Conservation (phyloP, 2,329 filamentous ascomycete species). For the Fusarium sp. region DNA sequence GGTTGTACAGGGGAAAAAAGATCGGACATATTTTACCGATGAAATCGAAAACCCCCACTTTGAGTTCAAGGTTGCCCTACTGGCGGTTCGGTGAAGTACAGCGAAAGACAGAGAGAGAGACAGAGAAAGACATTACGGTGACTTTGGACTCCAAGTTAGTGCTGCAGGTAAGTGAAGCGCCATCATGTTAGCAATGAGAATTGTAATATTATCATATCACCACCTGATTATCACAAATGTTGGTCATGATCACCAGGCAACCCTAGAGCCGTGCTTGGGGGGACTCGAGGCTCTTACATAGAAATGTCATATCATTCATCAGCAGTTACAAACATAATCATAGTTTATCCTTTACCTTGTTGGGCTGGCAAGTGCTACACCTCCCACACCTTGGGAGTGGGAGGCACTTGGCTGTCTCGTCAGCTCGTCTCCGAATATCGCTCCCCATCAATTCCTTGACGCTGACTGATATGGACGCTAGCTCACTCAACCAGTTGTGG, state of each 20-base stretch:
- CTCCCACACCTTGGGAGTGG: constrained; percentile 12
- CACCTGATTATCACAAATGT: neutral
- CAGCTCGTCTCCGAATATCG: constrained; percentile 26
- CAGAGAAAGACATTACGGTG: too few relatives aligned
- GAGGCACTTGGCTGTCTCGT: neutral
- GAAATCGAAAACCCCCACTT: constrained; percentile 29
- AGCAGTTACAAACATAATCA: constrained; percentile 41
- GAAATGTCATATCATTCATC: constrained; percentile 39
- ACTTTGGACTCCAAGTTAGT: neutral
- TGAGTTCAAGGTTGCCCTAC: constrained; percentile 21
- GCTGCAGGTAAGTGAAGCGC: constrained; percentile 6
- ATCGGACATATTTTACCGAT: constrained; percentile 27
- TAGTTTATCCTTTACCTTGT: constrained; percentile 31
- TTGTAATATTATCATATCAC: constrained; percentile 29
- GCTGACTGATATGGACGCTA: constrained; percentile 10
- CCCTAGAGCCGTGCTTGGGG: constrained; percentile 1
- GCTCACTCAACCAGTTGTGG: constrained; percentile 30
- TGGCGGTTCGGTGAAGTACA: constrained; percentile 16
- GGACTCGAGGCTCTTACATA: constrained; percentile 26
- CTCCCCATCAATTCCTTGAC: constrained; percentile 16
- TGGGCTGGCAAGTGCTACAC: constrained; percentile 34
- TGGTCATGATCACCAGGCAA: constrained; percentile 14
- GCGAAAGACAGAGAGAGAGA: neutral
- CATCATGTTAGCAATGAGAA: constrained; percentile 22
- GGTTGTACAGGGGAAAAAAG: constrained; percentile 18